phyloP scores from a whole-genome alignment of 805 yeast species.

The Zygotorulaspora danielsina region DNA sequence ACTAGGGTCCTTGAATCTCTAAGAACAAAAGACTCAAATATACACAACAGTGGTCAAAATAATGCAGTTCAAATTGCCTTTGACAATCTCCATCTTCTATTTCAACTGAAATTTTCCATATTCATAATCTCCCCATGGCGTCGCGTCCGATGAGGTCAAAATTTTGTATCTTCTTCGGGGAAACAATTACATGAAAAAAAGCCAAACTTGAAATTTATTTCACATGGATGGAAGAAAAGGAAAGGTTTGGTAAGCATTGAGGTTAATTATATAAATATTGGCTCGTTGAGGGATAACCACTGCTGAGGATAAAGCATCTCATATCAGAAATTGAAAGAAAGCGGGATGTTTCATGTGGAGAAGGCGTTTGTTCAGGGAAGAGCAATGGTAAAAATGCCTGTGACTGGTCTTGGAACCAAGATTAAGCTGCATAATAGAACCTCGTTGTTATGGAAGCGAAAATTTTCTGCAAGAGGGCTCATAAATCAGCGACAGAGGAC shows the following conservation, averaged over 20 bases:
- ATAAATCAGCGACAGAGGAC: slow-evolving; percentile 10
- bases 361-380: slow-evolving; percentile 21
- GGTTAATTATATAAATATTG: too few relatives aligned
- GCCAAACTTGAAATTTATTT: not conserved
- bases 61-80: too few relatives aligned
- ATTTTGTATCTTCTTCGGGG: slow-evolving; percentile 2
- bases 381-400: slow-evolving; percentile 18
- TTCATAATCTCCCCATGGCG: not conserved
- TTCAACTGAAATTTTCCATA: not conserved
- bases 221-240: not conserved
- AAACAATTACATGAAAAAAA: not conserved
- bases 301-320: too few relatives aligned
- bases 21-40: too few relatives aligned
- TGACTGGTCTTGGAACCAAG: slow-evolving; percentile 17
- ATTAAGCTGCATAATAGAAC: slow-evolving; percentile 29
- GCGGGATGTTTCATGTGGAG: slow-evolving; percentile 19
- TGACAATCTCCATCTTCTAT: too few relatives aligned
- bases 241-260: not conserved
- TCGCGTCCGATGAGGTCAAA: slow-evolving; percentile 2
- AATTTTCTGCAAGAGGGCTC: slow-evolving; percentile 17
- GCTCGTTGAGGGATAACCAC: too few relatives aligned
- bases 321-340: too few relatives aligned
- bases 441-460: slow-evolving; percentile 22
- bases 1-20: too few relatives aligned
- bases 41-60: too few relatives aligned